Base-by-base conservation (phyloP, 768 basidiomycete genomes). In the Paxillus rubicundulus region DNA sequence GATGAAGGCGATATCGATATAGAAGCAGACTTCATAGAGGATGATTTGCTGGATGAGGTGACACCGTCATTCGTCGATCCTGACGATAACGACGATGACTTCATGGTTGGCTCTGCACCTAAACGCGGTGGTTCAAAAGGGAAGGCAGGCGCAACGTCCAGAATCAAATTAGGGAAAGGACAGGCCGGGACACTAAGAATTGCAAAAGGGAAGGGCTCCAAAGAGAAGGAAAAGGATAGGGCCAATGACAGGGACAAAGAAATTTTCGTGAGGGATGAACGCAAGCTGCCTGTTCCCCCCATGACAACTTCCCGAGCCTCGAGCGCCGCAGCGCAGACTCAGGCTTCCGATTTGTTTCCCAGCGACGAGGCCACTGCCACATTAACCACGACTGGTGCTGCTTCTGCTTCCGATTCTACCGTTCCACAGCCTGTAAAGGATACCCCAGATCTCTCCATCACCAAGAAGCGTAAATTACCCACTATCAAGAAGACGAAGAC, bases 401-500 rank as follows among this genome's bases (percentile, higher is more conserved):
- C 27, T 5, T 43, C 49, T n/a, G 9, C 33, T 10, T 34, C 34
- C 6, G 52, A 54, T 27, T 36, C 60, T 13, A 46, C 63, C 16
- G 59, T 58, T 46, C 61, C 67, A 21, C 64, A 72, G 12, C 61
- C 71, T 4, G 53, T 63, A n/a, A 59, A 57, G 40, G 69, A 73
- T 7, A 30, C 43, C 1, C 46, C 63, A 13, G 51, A 56, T 28
- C 67, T 64, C 21, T 8, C 57, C 21, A 48, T 74, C 17, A 71
- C 72, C n/a, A 85, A 81, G 72, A 86, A 84, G 64, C 78, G 74
- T 36, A 88, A 86, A 62, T 73, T 85, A 18, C 84, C 85, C 0
- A 70, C 79, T n/a, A 87, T 87, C 55, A 86, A 80, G 72, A 86
- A 86, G 70, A 81, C 74, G 67, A 85, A 85, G 65, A 58, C 64